Percentiles rank a stretch among this genome's conserved stretches.
Conservation (phyloP, 1,284 basidiomycete species). For the Leucoagaricus sp. region DNA sequence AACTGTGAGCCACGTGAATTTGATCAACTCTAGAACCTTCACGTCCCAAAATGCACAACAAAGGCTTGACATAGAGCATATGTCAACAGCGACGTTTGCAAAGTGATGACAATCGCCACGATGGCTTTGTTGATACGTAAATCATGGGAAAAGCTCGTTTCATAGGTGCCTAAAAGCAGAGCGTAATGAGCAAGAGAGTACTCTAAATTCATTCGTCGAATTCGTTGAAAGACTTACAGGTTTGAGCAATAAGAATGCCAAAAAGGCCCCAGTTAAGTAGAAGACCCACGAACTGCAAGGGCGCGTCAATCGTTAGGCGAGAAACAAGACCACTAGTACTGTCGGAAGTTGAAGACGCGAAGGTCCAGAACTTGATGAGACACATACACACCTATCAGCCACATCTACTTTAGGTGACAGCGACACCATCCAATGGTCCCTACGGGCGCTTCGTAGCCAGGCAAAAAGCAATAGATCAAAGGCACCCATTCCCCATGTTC, state of each 20-base stretch:
- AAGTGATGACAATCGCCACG: constrained; percentile 10
- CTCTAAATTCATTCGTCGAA: not conserved
- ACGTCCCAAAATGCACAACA: constrained; percentile 11
- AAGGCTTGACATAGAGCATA: constrained; percentile 4
- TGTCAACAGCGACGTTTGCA: constrained; percentile 16
- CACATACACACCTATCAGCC: constrained; percentile 4
- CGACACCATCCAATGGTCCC: constrained; percentile 2
- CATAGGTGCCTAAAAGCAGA: constrained; percentile 12
- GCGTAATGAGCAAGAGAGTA: not conserved
- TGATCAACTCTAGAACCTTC: constrained; percentile 7
- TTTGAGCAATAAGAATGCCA: constrained; percentile 2
- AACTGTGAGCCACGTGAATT: constrained; percentile 12
- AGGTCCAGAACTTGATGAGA: not conserved
- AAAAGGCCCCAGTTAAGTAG: constrained; percentile 5
- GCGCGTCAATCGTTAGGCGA: no score
- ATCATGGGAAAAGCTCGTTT: constrained; percentile 8
- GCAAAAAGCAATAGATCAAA: no score
- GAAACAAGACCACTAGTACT: no score
- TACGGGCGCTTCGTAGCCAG: no score
- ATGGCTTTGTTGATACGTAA: constrained; percentile 1
- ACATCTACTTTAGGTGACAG: not conserved
- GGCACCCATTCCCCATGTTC: no score
- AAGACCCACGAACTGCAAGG: constrained; percentile 7
- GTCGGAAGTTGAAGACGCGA: no score
- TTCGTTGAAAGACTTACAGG: not conserved